Base-by-base conservation (phyloP, 2,329 filamentous ascomycete species). In the Aspergillus clavatus region DNA sequence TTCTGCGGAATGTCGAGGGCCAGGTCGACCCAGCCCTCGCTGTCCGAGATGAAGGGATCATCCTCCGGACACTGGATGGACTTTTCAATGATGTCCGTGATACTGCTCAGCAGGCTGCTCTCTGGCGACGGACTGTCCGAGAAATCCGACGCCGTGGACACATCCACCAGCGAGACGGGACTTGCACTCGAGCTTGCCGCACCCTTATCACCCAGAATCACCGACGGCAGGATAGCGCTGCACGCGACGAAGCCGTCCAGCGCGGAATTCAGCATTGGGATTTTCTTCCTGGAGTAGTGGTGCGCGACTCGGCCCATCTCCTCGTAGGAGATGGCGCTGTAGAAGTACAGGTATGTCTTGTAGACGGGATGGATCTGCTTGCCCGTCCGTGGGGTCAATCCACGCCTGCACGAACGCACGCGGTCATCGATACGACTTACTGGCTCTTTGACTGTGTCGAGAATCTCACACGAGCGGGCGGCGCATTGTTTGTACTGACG, bases 291-390 rank as follows among this genome's bases (percentile, higher is more conserved):
- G 2, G 74, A 76, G 51, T 69, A 68, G n/a, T 70, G 61, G 43
- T 76, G 73, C 40, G 74, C 70, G 23, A 63, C 53, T 7, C 69
- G 65, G 3, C 71, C 74, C n/a, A 76, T 62, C 3, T 65, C 64
- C 46, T 77, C 74, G 47, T 73, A 70, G 21, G 65, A 71, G 7
- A 72, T 59, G 3, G 68, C 75, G 7, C 64, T 62, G 56, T 76
- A 76, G 55, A 76, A 74, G 46, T 65, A 63, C 29, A 76, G 62
- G 52, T 69, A 75, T 4, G 62, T 61, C 19, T 58, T 60, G 45
- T 66, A 52, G 23, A 69, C 50, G 5, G 60, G 55, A 45, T 69
- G 53, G 18, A 65, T 51, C 68, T 71, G 39, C 10, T n/a, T 40
- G 37, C n/a, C 5, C 38, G 24, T 24, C 24, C 28, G n/a, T n/a